A percentile compares a stretch with the other conserved stretches of the same genome.
Evolutionary conservation across 495 filamentous ascomycete species (phyloP).

Genomic region (Mytilinidion resinicola): DNA sequence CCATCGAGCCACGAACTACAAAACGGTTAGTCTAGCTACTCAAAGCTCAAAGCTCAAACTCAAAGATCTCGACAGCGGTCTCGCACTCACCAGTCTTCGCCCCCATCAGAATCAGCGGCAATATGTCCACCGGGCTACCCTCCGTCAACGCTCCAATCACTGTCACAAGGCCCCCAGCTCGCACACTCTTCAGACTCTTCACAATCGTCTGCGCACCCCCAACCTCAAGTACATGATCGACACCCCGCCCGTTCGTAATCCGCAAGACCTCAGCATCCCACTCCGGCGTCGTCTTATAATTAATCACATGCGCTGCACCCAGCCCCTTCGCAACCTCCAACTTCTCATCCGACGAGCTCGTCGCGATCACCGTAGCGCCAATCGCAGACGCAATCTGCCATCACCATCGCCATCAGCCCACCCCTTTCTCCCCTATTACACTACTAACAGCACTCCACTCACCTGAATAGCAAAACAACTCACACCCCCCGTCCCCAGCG

Average conservation of each 20-base stretch:
- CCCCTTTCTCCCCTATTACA: too few species aligned
- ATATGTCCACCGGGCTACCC: not conserved
- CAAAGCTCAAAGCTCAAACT: not conserved
- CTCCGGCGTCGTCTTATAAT: constrained; percentile 33
- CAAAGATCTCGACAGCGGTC: not conserved
- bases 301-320: constrained; percentile 27
- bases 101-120: constrained; percentile 2
- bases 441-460: not conserved
- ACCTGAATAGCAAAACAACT: constrained; percentile 28
- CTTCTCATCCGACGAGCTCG: constrained; percentile 33
- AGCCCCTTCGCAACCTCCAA: constrained; percentile 23
- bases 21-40: not conserved
- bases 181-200: constrained; percentile 1
- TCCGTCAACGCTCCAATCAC: constrained; percentile 12
- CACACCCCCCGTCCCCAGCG: constrained; percentile 39
- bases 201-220: constrained; percentile 10
- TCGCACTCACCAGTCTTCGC: constrained; percentile 9
- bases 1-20: constrained; percentile 4
- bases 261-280: constrained; percentile 32
- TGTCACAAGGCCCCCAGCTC: constrained; percentile 7
- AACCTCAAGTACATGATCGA: constrained; percentile 21
- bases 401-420: not conserved
- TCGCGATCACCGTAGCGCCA: constrained; percentile 33
- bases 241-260: constrained; percentile 32
- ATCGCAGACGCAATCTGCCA: constrained; percentile 26